Base-by-base conservation (phyloP, 2,329 filamentous ascomycete genomes). In the Xylaria digitata region DNA sequence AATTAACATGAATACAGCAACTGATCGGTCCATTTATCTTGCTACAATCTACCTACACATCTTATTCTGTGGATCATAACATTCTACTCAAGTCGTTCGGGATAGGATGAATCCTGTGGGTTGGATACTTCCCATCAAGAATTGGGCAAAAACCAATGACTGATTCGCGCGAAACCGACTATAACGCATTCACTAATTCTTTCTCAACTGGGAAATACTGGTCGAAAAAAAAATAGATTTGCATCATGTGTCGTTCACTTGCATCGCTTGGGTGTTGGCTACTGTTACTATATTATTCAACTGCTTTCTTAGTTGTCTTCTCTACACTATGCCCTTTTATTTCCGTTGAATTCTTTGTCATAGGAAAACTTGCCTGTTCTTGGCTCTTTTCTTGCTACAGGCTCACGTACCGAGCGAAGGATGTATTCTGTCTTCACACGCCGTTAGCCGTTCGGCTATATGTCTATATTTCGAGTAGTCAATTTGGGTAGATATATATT, bases 1-100 rank as follows among this genome's bases (percentile, higher is more conserved):
- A 37, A 54, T 73, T 76, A 66, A 75, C 71, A 15, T 23, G 46
- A 15, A 30, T 17, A 53, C 9, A 76, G 74, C 55, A 72, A 76
- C 53, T 76, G 26, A 42, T 21, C 6, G 8, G 6, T 42, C 17
- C 8, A 40, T 13, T 5, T 40, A 9, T 40, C 34, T 15, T 32
- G 42, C n/a, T 17, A 23, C 46, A 48, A 58, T 32, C 34, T 40
- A 26, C 1, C n/a, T 37, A 11, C 21, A 37, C 26, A 60, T 21
- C n/a, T 54, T 19, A 13, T 23, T 26, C 21, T 45, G n/a, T 55
- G 37, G 37, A 49, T 6, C 2, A 17, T 30, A 26, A 45, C 23
- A 53, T 42, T n/a, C 23, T 21, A 23, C 30, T 42, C 11, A 9
- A 23, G 48, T 42, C 23, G 13, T n/a, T 17, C 11, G 2, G 19